These are phyloP conservation scores for Mortierella sp. DNA, from an alignment of 371 early-diverging fungal genomes.

Conservation along the genomic window DNA sequence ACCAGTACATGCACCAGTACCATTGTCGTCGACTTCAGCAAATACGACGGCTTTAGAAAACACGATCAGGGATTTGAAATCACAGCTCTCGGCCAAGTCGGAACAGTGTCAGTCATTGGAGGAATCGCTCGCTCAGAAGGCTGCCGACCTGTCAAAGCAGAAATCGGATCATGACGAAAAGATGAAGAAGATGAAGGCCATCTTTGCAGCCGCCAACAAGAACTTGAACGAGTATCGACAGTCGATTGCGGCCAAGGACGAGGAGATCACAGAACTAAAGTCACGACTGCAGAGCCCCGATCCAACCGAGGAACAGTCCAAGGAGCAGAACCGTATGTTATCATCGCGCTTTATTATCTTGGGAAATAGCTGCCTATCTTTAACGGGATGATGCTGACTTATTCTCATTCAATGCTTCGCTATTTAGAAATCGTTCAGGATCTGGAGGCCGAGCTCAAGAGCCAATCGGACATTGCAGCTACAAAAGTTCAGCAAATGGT, in stretches of 20 bases:
- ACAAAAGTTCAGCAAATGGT: conserved; percentile 67
- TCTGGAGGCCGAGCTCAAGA: conserved; percentile 61
- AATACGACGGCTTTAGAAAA: conserved; percentile 7
- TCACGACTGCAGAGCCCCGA: conserved; percentile 44
- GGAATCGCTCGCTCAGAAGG: conserved; percentile 12
- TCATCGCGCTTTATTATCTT: no score
- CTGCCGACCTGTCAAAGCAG: conserved; percentile 42
- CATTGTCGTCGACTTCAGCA: background rate
- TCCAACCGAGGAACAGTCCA: conserved; percentile 49
- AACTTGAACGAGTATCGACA: conserved; percentile 71
- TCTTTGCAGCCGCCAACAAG: conserved; percentile 74
- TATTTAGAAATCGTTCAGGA: conserved; percentile 61
- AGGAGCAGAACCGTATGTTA: conserved; percentile 61
- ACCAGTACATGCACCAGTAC: background rate
- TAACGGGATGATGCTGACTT: background rate
- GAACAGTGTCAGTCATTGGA: conserved; percentile 27
- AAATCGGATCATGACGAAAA: conserved; percentile 59
- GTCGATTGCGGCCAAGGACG: conserved; percentile 66
- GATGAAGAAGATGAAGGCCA: conserved; percentile 62
- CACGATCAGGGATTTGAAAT: conserved; percentile 18
- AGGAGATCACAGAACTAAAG: conserved; percentile 61
- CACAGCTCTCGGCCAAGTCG: conserved; percentile 18
- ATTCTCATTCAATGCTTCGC: background rate
- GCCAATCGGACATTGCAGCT: conserved; percentile 60
- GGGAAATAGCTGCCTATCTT: no score